These are phyloP conservation scores for Agrostemma githago DNA, from an alignment of 148 eudicot species.

Conservation along the genomic window DNA sequence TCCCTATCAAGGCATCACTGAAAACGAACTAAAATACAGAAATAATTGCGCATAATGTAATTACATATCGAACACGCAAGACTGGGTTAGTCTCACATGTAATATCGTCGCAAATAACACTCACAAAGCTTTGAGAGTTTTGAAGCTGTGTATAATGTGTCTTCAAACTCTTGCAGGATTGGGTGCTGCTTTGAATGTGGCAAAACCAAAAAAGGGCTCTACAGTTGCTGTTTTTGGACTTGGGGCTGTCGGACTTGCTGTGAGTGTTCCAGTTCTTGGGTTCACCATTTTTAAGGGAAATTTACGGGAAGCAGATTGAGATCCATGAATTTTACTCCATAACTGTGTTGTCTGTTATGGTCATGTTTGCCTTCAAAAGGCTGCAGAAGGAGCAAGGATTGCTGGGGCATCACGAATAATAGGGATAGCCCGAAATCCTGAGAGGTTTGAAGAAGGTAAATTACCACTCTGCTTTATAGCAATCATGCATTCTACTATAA, in stretches of 20 bases:
- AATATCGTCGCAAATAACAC: not conserved
- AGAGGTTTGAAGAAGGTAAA: slow-evolving; percentile 40
- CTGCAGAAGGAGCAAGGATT: slow-evolving; percentile 38
- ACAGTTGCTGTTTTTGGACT: slow-evolving; percentile 75
- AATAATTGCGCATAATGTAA: not conserved
- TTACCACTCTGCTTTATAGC: not conserved
- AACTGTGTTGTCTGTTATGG: not conserved
- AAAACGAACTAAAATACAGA: not conserved
- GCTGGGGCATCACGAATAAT: slow-evolving; percentile 36
- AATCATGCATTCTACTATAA: not conserved
- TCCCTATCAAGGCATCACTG: not conserved
- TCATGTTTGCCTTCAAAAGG: slow-evolving; percentile 17
- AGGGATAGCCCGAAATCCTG: slow-evolving; percentile 32
- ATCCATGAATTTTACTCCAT: not conserved
- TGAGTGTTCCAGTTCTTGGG: slow-evolving; percentile 32
- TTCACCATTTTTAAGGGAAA: not conserved
- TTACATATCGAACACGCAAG: not conserved
- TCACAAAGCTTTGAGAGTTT: not conserved
- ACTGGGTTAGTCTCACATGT: not conserved
- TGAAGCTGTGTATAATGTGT: not conserved
- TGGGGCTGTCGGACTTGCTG: slow-evolving; percentile 89
- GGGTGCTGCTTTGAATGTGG: slow-evolving; percentile 84
- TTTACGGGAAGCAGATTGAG: not conserved
- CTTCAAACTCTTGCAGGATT: slow-evolving; percentile 37
- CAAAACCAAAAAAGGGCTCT: slow-evolving; percentile 69